phyloP scores from a whole-genome alignment of 345 rosid genomes.

The Boechera retrofracta region DNA sequence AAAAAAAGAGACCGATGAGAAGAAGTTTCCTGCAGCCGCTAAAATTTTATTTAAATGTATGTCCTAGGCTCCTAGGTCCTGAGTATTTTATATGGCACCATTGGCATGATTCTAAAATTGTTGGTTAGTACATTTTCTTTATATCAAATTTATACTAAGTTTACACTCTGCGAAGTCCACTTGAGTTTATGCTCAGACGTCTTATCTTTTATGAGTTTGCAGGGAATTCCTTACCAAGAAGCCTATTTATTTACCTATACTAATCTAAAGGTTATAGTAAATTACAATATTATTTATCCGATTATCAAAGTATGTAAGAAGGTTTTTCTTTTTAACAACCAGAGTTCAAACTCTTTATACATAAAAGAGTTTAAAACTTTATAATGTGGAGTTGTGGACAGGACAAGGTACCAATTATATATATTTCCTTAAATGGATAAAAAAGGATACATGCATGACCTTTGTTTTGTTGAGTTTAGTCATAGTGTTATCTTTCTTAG shows the following conservation, averaged over 20 bases:
- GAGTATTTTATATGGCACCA: neutral
- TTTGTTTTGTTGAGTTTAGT: constrained; percentile 22
- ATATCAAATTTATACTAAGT: neutral
- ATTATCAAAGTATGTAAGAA: too few species aligned
- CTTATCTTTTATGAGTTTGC: too few species aligned
- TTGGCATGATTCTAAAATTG: neutral
- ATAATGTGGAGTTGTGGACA: constrained; percentile 2
- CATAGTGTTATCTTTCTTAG: constrained; percentile 28
- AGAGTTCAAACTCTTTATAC: too few species aligned
- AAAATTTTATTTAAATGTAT: neutral
- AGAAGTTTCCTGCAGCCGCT: constrained; percentile 14
- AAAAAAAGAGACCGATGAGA: neutral
- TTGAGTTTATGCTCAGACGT: too few species aligned
- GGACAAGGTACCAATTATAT: constrained; percentile 27
- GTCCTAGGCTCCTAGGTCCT: too few species aligned
- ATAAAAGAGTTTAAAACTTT: too few species aligned
- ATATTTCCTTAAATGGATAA: neutral
- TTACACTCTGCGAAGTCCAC: too few species aligned
- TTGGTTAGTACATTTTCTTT: neutral
- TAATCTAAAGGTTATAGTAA: too few species aligned
- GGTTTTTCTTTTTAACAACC: too few species aligned
- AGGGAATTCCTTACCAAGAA: too few species aligned
- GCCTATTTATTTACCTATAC: too few species aligned
- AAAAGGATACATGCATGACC: constrained; percentile 18
- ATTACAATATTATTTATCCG: neutral